Percentiles rank a stretch among this genome's conserved stretches.
Evolutionary conservation across 768 basidiomycete genomes (phyloP).

Genomic region (Tricholoma bakamatsutake): DNA sequence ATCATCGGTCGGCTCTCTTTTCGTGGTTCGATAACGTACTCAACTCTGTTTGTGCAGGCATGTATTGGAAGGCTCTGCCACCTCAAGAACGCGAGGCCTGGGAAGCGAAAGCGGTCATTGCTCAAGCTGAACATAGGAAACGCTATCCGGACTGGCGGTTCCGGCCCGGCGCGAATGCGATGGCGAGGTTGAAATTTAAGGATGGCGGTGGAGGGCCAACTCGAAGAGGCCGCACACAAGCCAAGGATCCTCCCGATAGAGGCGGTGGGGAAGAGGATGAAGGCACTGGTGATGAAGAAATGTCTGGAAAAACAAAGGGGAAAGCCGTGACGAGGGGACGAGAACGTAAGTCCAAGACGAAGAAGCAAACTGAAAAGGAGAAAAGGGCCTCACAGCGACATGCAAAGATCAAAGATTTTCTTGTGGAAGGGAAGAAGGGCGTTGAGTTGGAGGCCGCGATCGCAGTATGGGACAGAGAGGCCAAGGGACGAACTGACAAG

Average conservation of each 20-base stretch:
- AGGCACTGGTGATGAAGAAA: neutral
- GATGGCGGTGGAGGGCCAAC: constrained; percentile 13
- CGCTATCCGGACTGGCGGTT: constrained; percentile 83
- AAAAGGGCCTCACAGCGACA: constrained; percentile 30
- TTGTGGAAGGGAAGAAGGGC: constrained; percentile 64
- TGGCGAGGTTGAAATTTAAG: constrained; percentile 33
- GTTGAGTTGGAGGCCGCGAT: constrained; percentile 55
- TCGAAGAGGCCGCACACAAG: constrained; percentile 7
- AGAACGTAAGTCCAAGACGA: constrained; percentile 19
- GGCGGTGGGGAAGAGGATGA: constrained; percentile 23
- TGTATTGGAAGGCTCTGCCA: constrained; percentile 69
- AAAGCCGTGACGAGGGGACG: constrained; percentile 33
- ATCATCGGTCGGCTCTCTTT: constrained; percentile 54
- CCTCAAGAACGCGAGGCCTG: constrained; percentile 63
- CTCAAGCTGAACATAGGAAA: constrained; percentile 67
- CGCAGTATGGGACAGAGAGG: constrained; percentile 48
- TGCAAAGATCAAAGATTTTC: constrained; percentile 61
- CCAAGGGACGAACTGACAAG: neutral
- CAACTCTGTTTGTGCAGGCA: constrained; percentile 36
- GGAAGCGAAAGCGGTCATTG: constrained; percentile 69
- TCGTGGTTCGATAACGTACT: neutral
- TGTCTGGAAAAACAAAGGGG: neutral
- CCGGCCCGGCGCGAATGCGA: constrained; percentile 50
- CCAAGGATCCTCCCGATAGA: constrained; percentile 23
- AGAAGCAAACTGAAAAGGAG: constrained; percentile 12